A percentile compares a stretch with the other conserved stretches of the same genome.
phyloP scores from a whole-genome alignment of 805 yeast genomes.

The Ogataea polymorpha region DNA sequence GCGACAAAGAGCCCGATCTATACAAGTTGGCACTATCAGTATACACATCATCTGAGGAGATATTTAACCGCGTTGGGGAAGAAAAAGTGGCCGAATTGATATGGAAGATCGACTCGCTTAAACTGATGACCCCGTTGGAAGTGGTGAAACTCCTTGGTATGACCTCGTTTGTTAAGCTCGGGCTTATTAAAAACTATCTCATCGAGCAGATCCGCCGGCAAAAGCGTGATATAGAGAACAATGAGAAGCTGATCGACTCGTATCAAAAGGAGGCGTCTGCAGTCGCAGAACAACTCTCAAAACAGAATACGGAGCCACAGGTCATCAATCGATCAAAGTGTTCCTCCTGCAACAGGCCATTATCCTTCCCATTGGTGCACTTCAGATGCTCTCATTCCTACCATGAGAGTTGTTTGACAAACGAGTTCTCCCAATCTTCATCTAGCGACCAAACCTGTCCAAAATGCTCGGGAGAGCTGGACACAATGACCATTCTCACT shows the following conservation, averaged over 20 bases:
- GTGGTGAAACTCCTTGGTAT: constrained; percentile 65
- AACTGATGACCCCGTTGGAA: constrained; percentile 70
- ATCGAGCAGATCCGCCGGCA: constrained; percentile 58
- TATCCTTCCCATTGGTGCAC: constrained; percentile 78
- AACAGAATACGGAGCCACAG: constrained; percentile 43
- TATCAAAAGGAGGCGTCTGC: constrained; percentile 64
- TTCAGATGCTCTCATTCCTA: constrained; percentile 85
- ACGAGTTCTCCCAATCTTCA: constrained; percentile 15
- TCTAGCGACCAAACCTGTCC: constrained; percentile 52
- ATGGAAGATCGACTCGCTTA: constrained; percentile 46
- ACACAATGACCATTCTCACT: constrained; percentile 57
- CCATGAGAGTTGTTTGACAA: constrained; percentile 66
- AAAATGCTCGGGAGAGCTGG: constrained; percentile 66
- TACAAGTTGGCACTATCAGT: constrained; percentile 63
- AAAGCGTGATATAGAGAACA: constrained; percentile 64
- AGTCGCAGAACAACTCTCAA: constrained; percentile 52
- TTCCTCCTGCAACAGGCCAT: constrained; percentile 55
- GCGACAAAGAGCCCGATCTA: constrained; percentile 59
- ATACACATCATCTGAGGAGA: constrained; percentile 52
- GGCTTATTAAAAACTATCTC: constrained; percentile 67
- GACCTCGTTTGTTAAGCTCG: constrained; percentile 56
- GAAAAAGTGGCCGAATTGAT: constrained; percentile 49
- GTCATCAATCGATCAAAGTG: constrained; percentile 65
- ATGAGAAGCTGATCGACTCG: constrained; percentile 59
- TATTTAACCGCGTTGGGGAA: constrained; percentile 51